Evolutionary conservation across 306 rosid species (phyloP).

Genomic region (Vigna mungo): DNA sequence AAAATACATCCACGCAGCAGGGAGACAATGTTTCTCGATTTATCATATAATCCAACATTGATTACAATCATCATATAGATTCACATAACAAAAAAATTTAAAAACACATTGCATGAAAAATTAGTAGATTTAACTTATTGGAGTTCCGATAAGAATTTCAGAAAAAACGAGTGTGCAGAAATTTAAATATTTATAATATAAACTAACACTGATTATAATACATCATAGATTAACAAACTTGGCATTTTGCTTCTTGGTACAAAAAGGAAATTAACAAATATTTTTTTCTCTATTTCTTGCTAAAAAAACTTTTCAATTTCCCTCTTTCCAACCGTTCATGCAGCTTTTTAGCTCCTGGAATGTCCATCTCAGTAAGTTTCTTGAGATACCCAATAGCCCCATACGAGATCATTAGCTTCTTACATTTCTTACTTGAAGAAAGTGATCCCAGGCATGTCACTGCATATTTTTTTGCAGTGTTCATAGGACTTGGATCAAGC

Average conservation of each 20-base stretch:
- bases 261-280: slow-evolving; percentile 23
- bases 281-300: slow-evolving; percentile 58
- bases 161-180: neutral
- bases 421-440: slow-evolving; percentile 78
- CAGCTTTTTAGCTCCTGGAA: slow-evolving; percentile 84
- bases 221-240: slow-evolving; percentile 52
- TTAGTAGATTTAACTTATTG: neutral
- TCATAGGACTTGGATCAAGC: slow-evolving; percentile 87
- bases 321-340: slow-evolving; percentile 86
- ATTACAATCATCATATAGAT: slow-evolving; percentile 31
- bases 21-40: slow-evolving; percentile 9
- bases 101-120: neutral
- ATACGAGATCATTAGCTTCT: slow-evolving; percentile 87
- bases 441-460: slow-evolving; percentile 76
- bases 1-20: neutral
- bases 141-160: neutral
- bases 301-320: slow-evolving; percentile 71
- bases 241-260: slow-evolving; percentile 51
- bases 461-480: slow-evolving; percentile 87
- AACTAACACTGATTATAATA: slow-evolving; percentile 23
- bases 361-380: slow-evolving; percentile 92
- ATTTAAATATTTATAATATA: slow-evolving; percentile 28
- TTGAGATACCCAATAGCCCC: slow-evolving; percentile 96
- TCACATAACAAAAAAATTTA: neutral
- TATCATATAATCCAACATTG: slow-evolving; percentile 18